A percentile compares a stretch with the other conserved stretches of the same genome.
These are phyloP conservation scores for Cairneyella variabilis DNA, from an alignment of 495 filamentous ascomycete genomes.

Conservation along the genomic window DNA sequence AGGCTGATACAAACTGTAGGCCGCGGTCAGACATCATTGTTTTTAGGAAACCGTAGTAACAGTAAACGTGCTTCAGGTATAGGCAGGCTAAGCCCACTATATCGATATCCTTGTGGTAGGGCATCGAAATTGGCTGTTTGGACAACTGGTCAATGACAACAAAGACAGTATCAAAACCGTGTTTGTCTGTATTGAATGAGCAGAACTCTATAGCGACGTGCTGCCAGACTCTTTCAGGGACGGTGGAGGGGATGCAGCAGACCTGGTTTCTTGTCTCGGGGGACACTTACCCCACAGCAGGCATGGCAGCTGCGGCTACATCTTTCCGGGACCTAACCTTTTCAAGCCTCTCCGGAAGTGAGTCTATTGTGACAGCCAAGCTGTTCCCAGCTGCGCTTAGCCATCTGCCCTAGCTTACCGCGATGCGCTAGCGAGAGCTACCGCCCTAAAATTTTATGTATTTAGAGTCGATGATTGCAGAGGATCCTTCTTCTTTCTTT, in stretches of 20 bases:
- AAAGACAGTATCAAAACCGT: constrained; percentile 5
- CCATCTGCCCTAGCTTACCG: too few relatives aligned
- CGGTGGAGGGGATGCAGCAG: not conserved
- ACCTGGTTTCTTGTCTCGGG: not conserved
- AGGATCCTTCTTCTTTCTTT: too few relatives aligned
- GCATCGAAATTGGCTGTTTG: not conserved
- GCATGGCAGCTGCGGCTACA: not conserved
- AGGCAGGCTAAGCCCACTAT: constrained; percentile 4
- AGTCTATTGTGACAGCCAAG: too few relatives aligned
- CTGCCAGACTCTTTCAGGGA: not conserved
- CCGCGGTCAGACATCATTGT: constrained; percentile 22
- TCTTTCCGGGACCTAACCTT: constrained; percentile 11
- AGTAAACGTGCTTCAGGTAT: constrained; percentile 14
- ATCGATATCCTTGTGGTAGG: constrained; percentile 4
- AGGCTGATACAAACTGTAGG: constrained; percentile 14
- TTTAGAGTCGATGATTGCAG: too few relatives aligned
- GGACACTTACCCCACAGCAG: not conserved
- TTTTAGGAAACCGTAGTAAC: constrained; percentile 1
- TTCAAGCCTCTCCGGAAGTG: constrained; percentile 5
- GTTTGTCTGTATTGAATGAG: not conserved
- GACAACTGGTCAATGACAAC: not conserved
- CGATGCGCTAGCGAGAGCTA: too few relatives aligned
- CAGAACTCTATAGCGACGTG: constrained; percentile 3
- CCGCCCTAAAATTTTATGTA: too few relatives aligned
- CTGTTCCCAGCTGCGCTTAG: too few relatives aligned